Evolutionary conservation across 805 yeast species (phyloP).

Genomic region (Pichia insulana): DNA sequence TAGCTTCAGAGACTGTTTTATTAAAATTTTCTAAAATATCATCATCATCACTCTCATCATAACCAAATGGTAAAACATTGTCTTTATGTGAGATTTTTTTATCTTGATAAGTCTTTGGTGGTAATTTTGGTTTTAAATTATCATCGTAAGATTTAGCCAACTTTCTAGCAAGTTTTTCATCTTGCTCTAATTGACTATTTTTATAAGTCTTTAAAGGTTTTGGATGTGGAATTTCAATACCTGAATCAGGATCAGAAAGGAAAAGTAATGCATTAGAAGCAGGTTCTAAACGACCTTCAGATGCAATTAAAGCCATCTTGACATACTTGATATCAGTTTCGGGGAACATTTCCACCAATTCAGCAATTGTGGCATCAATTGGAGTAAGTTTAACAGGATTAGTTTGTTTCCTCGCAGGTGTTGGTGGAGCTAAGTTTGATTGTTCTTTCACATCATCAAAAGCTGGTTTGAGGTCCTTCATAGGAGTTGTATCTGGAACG

Average conservation of each 20-base stretch:
- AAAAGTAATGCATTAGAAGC: constrained; percentile 84
- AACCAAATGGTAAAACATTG: constrained; percentile 6
- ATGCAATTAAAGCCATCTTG: constrained; percentile 77
- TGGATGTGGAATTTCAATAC: constrained; percentile 41
- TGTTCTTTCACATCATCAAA: background rate
- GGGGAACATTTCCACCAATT: constrained; percentile 84
- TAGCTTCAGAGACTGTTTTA: constrained; percentile 76
- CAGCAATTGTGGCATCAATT: constrained; percentile 4
- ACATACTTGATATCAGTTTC: constrained; percentile 58
- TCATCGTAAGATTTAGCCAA: constrained; percentile 56
- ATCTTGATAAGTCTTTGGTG: background rate
- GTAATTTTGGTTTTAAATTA: constrained; percentile 4
- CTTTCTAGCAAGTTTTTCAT: constrained; percentile 74
- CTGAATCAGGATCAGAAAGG: constrained; percentile 62
- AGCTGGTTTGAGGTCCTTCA: too few species aligned
- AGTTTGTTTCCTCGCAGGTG: background rate
- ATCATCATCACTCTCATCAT: constrained; percentile 31
- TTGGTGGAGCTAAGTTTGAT: constrained; percentile 1
- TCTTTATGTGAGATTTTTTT: constrained; percentile 2
- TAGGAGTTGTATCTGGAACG: too few species aligned
- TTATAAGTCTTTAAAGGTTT: constrained; percentile 27
- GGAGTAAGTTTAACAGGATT: background rate
- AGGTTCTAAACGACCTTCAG: constrained; percentile 69
- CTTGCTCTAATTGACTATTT: constrained; percentile 31
- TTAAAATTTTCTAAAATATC: constrained; percentile 52